Percentiles rank a stretch among this genome's conserved stretches.
phyloP scores from a whole-genome alignment of 257 asterid genomes.

The Rauvolfia tetraphylla region DNA sequence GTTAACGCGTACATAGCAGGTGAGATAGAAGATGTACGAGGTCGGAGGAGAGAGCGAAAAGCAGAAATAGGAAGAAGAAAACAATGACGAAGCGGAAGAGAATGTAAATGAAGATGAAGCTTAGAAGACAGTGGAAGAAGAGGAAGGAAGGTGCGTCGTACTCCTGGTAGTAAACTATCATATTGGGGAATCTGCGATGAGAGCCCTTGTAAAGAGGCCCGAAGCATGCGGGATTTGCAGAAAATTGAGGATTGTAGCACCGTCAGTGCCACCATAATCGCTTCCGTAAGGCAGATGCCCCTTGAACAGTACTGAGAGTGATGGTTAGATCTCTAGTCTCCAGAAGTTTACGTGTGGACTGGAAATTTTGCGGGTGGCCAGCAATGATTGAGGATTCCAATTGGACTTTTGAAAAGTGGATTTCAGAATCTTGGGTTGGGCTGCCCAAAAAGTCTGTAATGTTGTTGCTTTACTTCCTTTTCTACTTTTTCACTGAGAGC shows the following conservation, averaged over 20 bases:
- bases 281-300: too few relatives aligned
- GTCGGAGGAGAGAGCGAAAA: slow-evolving; percentile 28
- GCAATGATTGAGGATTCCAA: background rate
- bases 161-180: background rate
- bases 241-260: background rate
- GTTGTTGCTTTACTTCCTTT: too few relatives aligned
- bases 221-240: slow-evolving; percentile 5
- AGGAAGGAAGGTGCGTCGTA: slow-evolving; percentile 18
- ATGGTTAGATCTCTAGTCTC: too few relatives aligned
- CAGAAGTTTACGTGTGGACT: too few relatives aligned
- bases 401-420: background rate
- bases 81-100: slow-evolving; percentile 27
- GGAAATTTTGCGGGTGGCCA: background rate
- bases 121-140: slow-evolving; percentile 15
- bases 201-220: slow-evolving; percentile 10
- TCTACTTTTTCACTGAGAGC: too few relatives aligned
- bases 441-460: background rate
- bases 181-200: slow-evolving; percentile 3
- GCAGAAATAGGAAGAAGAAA: slow-evolving; percentile 29
- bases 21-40: slow-evolving; percentile 24
- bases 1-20: slow-evolving; percentile 31
- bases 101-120: slow-evolving; percentile 19
- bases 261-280: background rate
- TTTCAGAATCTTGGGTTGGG: slow-evolving; percentile 3
- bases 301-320: too few relatives aligned